Conservation (phyloP, 331 rosid genomes). For the Dryas integrifolia region DNA sequence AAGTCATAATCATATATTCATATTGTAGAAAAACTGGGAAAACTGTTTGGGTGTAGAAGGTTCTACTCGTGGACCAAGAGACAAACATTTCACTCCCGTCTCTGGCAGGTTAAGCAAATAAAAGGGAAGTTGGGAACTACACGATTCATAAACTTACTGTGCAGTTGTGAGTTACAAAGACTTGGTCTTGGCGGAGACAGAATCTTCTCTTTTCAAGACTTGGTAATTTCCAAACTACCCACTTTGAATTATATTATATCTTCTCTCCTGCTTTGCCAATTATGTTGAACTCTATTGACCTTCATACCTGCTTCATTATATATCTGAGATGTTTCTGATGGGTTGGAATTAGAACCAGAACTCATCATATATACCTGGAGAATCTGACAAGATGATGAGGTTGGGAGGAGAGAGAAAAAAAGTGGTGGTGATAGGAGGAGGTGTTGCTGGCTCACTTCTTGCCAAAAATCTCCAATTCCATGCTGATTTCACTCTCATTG, state of each 20-base stretch:
- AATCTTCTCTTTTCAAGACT: no score
- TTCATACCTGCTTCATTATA: background rate
- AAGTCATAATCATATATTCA: no score
- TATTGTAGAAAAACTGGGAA: no score
- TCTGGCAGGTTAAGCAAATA: no score
- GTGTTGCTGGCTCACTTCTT: slow-evolving; percentile 63
- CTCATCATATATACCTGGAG: background rate
- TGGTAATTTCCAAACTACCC: no score
- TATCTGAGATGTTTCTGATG: background rate
- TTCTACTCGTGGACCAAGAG: no score
- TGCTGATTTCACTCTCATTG: slow-evolving; percentile 65
- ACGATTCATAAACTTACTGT: background rate
- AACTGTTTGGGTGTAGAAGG: no score
- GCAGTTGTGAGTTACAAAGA: background rate
- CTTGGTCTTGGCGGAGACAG: background rate
- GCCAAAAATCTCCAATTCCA: slow-evolving; percentile 61
- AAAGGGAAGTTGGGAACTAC: background rate
- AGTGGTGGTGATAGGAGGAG: slow-evolving; percentile 74
- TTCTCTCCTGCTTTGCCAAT: background rate
- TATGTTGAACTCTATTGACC: background rate
- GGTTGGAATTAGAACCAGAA: background rate
- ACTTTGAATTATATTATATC: no score
- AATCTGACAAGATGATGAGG: slow-evolving; percentile 11
- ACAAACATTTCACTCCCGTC: no score
- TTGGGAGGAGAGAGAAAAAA: slow-evolving; percentile 22